Conservation (phyloP, 352 stramenopile genomes). For the Achlya hypogyna region DNA sequence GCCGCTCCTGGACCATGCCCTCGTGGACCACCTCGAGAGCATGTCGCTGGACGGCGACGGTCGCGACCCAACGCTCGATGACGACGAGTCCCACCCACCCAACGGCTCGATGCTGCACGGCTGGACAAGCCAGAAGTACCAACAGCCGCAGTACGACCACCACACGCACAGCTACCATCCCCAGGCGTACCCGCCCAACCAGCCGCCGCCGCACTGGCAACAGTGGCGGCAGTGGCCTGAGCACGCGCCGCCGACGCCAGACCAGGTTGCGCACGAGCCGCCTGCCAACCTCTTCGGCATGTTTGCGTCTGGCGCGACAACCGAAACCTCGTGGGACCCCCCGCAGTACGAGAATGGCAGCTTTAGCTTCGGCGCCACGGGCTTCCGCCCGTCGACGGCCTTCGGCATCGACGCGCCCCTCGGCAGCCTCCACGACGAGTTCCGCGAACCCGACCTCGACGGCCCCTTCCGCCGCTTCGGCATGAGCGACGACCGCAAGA, state of each 20-base stretch:
- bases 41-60: slow-evolving; percentile 22
- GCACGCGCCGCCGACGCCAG: not conserved
- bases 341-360: not conserved
- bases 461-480: not conserved
- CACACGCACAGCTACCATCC: not conserved
- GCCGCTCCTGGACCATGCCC: not conserved
- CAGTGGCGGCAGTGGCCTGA: slow-evolving; percentile 8
- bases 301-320: not conserved
- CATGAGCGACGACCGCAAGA: slow-evolving; percentile 1
- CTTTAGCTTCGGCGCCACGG: not conserved
- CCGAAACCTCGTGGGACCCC: not conserved
- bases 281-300: slow-evolving; percentile 15
- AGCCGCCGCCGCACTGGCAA: not conserved
- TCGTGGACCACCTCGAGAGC: slow-evolving; percentile 22
- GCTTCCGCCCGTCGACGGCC: not conserved
- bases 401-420: not conserved
- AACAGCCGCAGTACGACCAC: not conserved
- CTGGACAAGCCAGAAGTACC: slow-evolving; percentile 1
- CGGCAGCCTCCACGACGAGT: not conserved
- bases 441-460: not conserved
- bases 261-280: not conserved
- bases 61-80: not conserved
- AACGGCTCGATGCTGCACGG: slow-evolving; percentile 1
- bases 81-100: not conserved
- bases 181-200: not conserved